A percentile compares a stretch with the other conserved stretches of the same genome.
phyloP scores from a whole-genome alignment of 2,329 filamentous ascomycete species.

The Ceratocystis ficicola region DNA sequence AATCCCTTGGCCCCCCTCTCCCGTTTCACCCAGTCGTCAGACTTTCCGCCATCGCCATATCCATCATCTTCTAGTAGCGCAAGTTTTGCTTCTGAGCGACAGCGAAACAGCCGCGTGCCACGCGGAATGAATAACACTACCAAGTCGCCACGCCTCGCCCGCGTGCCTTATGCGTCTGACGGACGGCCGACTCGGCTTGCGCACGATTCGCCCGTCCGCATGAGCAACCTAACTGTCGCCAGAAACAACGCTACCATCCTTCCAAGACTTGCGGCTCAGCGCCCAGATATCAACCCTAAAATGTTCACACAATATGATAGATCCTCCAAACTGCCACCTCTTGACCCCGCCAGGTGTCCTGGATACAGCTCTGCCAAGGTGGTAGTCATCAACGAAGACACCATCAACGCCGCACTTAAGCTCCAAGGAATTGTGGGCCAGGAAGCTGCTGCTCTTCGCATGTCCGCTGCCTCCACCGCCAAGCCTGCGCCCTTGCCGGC shows the following conservation, averaged over 20 bases:
- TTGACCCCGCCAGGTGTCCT: not conserved
- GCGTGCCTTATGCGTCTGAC: not conserved
- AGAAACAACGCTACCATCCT: not conserved
- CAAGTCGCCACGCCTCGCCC: not conserved
- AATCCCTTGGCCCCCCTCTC: not conserved
- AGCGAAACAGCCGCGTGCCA: not conserved
- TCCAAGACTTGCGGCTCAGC: not conserved
- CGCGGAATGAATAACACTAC: not conserved
- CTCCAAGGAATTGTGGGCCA: slow-evolving; percentile 4
- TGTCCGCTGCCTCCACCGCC: not conserved
- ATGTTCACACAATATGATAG: not conserved
- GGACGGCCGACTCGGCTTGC: not conserved
- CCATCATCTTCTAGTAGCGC: not conserved
- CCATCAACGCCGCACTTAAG: slow-evolving; percentile 9
- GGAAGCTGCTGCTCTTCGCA: not conserved
- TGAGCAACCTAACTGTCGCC: not conserved
- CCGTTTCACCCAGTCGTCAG: not conserved
- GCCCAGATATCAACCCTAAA: not conserved
- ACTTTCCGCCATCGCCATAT: not conserved
- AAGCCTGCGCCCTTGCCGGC: not conserved
- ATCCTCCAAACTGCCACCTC: not conserved
- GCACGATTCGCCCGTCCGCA: not conserved
- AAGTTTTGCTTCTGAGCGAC: not conserved
- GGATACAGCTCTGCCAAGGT: not conserved
- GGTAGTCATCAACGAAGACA: slow-evolving; percentile 11